Conservation (phyloP, 31 red algal genomes). For the Bonnemaisonia californica region DNA sequence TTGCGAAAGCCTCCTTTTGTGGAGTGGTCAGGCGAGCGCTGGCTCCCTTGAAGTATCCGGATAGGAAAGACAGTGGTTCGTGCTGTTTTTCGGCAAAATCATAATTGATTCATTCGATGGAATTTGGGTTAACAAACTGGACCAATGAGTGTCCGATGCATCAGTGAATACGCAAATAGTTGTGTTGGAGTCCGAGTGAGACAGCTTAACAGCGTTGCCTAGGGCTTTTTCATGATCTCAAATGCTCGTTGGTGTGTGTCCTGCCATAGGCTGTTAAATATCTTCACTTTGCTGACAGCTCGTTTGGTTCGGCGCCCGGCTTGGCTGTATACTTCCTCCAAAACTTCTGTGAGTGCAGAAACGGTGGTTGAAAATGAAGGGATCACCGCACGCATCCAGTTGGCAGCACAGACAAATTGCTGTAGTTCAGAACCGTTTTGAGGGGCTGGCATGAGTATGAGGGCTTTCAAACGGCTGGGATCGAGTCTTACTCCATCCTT, state of each 20-base stretch:
- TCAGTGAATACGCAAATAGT: not conserved
- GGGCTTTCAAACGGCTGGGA: not conserved
- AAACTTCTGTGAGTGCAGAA: not conserved
- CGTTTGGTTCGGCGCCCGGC: not conserved
- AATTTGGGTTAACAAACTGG: constrained; percentile 13
- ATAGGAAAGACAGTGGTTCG: constrained; percentile 29
- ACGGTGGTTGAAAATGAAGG: not conserved
- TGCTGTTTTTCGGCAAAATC: constrained; percentile 2
- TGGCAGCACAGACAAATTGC: constrained; percentile 11
- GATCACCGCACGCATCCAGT: not conserved
- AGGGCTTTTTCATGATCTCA: not conserved
- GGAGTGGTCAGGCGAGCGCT: not conserved
- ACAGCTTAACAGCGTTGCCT: not conserved
- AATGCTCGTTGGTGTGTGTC: not conserved
- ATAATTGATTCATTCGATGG: not conserved
- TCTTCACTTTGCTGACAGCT: not conserved
- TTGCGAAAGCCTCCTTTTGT: constrained; percentile 33
- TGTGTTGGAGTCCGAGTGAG: not conserved
- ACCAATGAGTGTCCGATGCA: not conserved
- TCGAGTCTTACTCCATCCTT: not conserved
- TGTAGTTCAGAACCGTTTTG: not conserved
- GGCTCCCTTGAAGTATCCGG: not conserved
- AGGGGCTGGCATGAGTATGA: not conserved
- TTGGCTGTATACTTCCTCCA: not conserved
- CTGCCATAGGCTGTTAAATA: not conserved